Evolutionary conservation across 768 basidiomycete species (phyloP).

Genomic region (Leucocoprinus sp.): DNA sequence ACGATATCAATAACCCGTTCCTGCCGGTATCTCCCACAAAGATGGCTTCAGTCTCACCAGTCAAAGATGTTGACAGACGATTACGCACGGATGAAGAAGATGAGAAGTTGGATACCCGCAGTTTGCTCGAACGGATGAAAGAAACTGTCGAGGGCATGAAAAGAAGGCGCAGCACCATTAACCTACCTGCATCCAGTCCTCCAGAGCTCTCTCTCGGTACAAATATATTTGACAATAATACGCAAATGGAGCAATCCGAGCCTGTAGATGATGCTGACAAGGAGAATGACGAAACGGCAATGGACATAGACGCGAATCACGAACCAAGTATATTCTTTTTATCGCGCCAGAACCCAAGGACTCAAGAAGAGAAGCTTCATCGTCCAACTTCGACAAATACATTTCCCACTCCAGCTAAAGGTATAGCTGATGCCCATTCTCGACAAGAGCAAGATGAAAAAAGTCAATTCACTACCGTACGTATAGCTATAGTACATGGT

Average conservation of each 20-base stretch:
- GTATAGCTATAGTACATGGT: no score
- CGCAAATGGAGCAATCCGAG: background rate
- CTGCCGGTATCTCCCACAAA: slow-evolving; percentile 6
- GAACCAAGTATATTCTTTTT: background rate
- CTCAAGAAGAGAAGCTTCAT: slow-evolving; percentile 2
- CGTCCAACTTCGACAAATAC: background rate
- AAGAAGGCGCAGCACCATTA: slow-evolving; percentile 30
- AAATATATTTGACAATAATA: slow-evolving; percentile 4
- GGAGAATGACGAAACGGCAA: slow-evolving; percentile 6
- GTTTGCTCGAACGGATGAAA: slow-evolving; percentile 40
- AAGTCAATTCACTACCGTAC: background rate
- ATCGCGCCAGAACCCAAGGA: background rate
- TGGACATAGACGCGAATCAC: slow-evolving; percentile 4
- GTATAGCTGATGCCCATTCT: background rate
- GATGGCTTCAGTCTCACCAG: slow-evolving; percentile 3
- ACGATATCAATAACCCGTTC: slow-evolving; percentile 14
- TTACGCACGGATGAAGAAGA: slow-evolving; percentile 22
- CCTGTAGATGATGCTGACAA: background rate
- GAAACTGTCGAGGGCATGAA: slow-evolving; percentile 42
- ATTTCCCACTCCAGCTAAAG: slow-evolving; percentile 10
- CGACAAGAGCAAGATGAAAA: background rate
- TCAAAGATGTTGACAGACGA: slow-evolving; percentile 12
- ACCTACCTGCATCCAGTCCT: slow-evolving; percentile 3
- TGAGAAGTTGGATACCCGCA: slow-evolving; percentile 30
- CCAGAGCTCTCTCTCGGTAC: background rate